These are phyloP conservation scores for Euptelea pleiosperma DNA, from an alignment of 164 flowering plant genomes.

Conservation along the genomic window DNA sequence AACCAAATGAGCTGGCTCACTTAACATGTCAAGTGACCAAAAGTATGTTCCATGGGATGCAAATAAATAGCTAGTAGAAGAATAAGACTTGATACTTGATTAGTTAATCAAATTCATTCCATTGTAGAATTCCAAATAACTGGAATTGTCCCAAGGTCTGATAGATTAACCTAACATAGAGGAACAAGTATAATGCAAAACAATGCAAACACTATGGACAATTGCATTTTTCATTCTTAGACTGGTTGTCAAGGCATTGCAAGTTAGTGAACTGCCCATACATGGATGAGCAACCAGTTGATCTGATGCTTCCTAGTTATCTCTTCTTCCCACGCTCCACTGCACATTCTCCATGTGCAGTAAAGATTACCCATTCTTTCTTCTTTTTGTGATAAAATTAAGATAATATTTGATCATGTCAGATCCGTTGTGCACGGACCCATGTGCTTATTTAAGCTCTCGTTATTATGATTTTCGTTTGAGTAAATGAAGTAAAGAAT, in stretches of 20 bases:
- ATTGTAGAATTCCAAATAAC: slow-evolving; percentile 2
- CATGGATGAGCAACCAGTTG: no score
- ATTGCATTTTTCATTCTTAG: not conserved
- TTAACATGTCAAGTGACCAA: not conserved
- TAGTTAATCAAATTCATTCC: not conserved
- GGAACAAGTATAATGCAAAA: no score
- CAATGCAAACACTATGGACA: not conserved
- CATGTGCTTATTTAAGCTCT: not conserved
- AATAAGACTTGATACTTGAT: no score
- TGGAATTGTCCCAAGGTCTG: not conserved
- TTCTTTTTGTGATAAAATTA: not conserved
- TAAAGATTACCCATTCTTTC: no score
- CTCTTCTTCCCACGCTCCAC: no score
- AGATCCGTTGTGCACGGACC: not conserved
- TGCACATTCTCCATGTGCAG: no score
- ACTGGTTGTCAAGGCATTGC: no score
- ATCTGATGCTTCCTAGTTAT: no score
- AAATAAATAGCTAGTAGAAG: not conserved
- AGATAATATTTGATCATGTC: not conserved
- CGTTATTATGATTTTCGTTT: not conserved
- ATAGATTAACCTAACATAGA: not conserved
- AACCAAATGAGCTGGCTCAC: slow-evolving; percentile 13
- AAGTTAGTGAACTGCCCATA: no score
- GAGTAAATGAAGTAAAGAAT: not conserved
- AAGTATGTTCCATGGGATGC: not conserved